phyloP scores from a whole-genome alignment of 2,329 filamentous ascomycete genomes.

The Grosmannia clavigera region DNA sequence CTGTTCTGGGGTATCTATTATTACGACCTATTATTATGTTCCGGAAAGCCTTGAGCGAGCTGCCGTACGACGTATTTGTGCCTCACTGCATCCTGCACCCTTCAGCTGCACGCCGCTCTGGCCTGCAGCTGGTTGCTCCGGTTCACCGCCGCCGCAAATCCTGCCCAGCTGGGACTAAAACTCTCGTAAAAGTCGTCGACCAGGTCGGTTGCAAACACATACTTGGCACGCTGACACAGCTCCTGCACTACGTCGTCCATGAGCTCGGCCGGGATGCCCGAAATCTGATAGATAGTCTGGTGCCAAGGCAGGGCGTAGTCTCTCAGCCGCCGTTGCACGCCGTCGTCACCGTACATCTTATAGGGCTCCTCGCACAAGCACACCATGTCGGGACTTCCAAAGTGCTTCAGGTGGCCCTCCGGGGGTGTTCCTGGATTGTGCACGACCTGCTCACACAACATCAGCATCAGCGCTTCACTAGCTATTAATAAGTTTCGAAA shows the following conservation, averaged over 20 bases:
- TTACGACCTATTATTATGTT: background rate
- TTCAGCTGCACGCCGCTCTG: background rate
- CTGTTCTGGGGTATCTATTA: background rate
- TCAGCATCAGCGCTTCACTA: background rate
- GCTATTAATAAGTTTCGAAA: background rate
- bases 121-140: background rate
- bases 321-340: conserved; percentile 4
- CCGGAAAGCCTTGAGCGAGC: no score
- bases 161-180: conserved; percentile 7
- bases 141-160: conserved; percentile 5
- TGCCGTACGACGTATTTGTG: no score
- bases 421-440: conserved; percentile 11
- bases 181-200: conserved; percentile 10
- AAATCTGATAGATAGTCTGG: conserved; percentile 1
- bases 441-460: conserved; percentile 3
- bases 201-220: conserved; percentile 9
- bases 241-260: background rate
- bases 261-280: background rate
- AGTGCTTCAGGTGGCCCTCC: conserved; percentile 3
- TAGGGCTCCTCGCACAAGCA: conserved; percentile 9
- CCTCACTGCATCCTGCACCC: background rate
- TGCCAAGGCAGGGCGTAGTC: background rate
- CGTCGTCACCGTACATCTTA: background rate
- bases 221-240: conserved; percentile 4
- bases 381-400: conserved; percentile 9